Base-by-base conservation (phyloP, 805 yeast genomes). In the Barnettozyma populi region DNA sequence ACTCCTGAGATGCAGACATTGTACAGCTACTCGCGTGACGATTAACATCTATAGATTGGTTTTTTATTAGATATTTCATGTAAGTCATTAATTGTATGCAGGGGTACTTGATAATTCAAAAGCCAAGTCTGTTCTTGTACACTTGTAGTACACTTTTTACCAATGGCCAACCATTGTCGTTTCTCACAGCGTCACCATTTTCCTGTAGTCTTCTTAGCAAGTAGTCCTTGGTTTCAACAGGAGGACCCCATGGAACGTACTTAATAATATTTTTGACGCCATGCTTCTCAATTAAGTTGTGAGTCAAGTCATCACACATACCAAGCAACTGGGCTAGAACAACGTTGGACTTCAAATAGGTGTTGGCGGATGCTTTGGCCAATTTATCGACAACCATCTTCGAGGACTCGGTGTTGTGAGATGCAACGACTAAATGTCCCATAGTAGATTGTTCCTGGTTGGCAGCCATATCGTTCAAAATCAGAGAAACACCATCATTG, bases 161-260 rank as follows among this genome's bases (percentile, higher is more conserved):
- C 57, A 86, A 74, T 43, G 85, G 85, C 73, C 80, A 76, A n/a
- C 95, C 94, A 54, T 82, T 84, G 65, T 86, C 94, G 47, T 75
- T 75, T 71, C 92, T 82, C 7, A 88, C 95, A 9, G 96, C 95
- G 67, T 90, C 97, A 21, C 97, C 97, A 63, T 90, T 90, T 70
- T 90, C 98, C 70, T 90, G 97, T 52, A 90, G 73, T 70, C 98
- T 80, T 73, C 98, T 82, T 52, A 83, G 72, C 52, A 90, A 70
- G 63, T 90, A 90, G 57, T 88, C 96, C 70, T 87, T 89, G 49
- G 97, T 90, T 69, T 92, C 97, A 56, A 80, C 69, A 47, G 96
- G 95, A 31, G 97, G 97, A 9, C 97, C 97, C 97, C 97, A 90
- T 16, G 97, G 95, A 52, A 90, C 97, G 64, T 92, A 90, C 70